phyloP scores from a whole-genome alignment of 345 rosid genomes.

The Erucastrum elatum region DNA sequence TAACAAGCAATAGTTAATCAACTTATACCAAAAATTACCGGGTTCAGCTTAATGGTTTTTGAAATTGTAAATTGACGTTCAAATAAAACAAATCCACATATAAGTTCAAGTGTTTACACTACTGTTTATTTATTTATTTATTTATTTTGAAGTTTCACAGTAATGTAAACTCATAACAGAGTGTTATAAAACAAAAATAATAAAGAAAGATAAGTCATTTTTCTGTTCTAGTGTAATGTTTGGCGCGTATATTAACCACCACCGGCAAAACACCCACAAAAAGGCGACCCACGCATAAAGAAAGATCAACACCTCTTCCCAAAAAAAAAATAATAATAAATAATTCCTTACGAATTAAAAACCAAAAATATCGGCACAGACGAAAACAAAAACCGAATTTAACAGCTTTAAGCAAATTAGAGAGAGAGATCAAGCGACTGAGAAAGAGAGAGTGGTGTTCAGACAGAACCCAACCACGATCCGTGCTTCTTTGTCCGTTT shows the following conservation, averaged over 20 bases:
- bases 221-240: constrained; percentile 25
- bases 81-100: background rate
- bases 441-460: constrained; percentile 33
- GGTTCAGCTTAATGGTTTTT: too few species aligned
- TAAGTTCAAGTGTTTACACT: background rate
- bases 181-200: background rate
- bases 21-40: too few species aligned
- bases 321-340: background rate
- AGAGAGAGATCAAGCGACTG: constrained; percentile 38
- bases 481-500: constrained; percentile 12
- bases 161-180: background rate
- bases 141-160: background rate
- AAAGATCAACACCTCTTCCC: constrained; percentile 43
- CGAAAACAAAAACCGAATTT: background rate
- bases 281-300: constrained; percentile 32
- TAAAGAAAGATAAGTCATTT: constrained; percentile 31
- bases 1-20: too few species aligned
- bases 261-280: constrained; percentile 38
- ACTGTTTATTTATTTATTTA: too few species aligned
- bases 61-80: too few species aligned
- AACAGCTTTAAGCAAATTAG: background rate
- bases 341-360: constrained; percentile 24
- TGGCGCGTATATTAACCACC: constrained; percentile 74
- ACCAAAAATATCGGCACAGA: constrained; percentile 8
- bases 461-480: constrained; percentile 32